Percentiles rank a stretch among this genome's conserved stretches.
Evolutionary conservation across 148 eudicot genomes (phyloP).

Genomic region (Gaultheria prostrata): DNA sequence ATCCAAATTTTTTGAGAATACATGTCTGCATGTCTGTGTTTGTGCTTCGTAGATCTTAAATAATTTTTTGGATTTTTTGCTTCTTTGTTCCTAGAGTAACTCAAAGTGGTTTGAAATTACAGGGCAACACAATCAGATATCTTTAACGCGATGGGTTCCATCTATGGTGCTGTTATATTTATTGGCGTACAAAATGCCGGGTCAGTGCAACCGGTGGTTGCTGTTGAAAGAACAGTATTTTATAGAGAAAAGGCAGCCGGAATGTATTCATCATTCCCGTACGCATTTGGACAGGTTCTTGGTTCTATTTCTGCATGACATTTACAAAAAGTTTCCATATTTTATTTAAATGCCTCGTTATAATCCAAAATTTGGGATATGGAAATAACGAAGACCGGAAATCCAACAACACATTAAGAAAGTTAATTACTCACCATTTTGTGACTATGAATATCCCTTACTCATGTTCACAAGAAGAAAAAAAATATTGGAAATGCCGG

Average conservation of each 20-base stretch:
- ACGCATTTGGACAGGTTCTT: constrained; percentile 56
- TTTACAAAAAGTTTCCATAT: no score
- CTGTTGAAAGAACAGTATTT: constrained; percentile 52
- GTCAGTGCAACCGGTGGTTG: constrained; percentile 52
- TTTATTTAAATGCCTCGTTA: not conserved
- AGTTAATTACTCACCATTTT: not conserved
- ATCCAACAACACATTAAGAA: no score
- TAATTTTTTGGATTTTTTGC: not conserved
- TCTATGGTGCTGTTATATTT: constrained; percentile 46
- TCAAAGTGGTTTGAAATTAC: not conserved
- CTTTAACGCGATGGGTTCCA: constrained; percentile 54
- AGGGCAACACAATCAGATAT: constrained; percentile 25
- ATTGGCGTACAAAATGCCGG: constrained; percentile 44
- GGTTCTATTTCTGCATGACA: not conserved
- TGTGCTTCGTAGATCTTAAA: no score
- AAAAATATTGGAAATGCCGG: not conserved
- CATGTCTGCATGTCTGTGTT: no score
- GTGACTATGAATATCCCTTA: not conserved
- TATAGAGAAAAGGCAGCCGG: constrained; percentile 65
- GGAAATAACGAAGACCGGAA: not conserved
- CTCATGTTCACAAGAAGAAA: not conserved
- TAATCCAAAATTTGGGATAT: not conserved
- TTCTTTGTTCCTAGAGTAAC: not conserved
- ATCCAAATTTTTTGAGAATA: not conserved
- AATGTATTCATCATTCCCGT: constrained; percentile 60